Conservation (phyloP, 306 rosid species). For the Leucaena leucocephala region DNA sequence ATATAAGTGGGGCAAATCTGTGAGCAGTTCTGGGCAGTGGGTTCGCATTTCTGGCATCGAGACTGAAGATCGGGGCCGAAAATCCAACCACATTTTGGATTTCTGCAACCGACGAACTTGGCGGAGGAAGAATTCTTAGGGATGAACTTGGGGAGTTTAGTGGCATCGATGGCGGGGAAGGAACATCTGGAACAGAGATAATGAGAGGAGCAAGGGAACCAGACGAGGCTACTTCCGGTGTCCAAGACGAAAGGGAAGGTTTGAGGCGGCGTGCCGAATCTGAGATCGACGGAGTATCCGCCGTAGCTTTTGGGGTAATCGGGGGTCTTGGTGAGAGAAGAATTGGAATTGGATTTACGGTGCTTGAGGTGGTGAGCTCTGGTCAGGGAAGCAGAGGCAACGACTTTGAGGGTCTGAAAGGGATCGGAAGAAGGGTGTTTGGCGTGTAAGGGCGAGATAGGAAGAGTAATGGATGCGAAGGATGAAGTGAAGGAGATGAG, state of each 20-base stretch:
- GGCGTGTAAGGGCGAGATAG: slow-evolving; percentile 48
- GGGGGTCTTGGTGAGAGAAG: slow-evolving; percentile 39
- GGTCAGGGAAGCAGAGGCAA: slow-evolving; percentile 61
- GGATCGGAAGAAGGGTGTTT: slow-evolving; percentile 54
- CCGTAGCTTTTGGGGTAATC: slow-evolving; percentile 70
- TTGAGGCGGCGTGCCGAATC: slow-evolving; percentile 83
- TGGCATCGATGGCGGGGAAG: slow-evolving; percentile 60
- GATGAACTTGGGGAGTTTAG: slow-evolving; percentile 55
- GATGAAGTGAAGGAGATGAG: slow-evolving; percentile 39
- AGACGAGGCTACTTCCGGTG: slow-evolving; percentile 87
- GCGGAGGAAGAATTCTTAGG: slow-evolving; percentile 69
- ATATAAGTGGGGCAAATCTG: slow-evolving; percentile 65
- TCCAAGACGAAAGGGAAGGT: slow-evolving; percentile 60
- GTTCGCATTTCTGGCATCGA: slow-evolving; percentile 53
- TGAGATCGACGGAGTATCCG: slow-evolving; percentile 69
- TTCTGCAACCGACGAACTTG: slow-evolving; percentile 63
- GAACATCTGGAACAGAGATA: slow-evolving; percentile 70
- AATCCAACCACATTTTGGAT: slow-evolving; percentile 71
- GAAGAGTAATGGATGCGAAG: slow-evolving; percentile 47
- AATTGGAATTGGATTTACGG: slow-evolving; percentile 22
- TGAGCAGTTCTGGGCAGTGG: slow-evolving; percentile 44
- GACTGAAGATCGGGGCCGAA: slow-evolving; percentile 51
- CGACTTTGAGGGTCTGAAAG: slow-evolving; percentile 44
- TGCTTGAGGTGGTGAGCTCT: slow-evolving; percentile 77
- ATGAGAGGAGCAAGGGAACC: slow-evolving; percentile 87